These are phyloP conservation scores for Suhomyces panamericanus DNA, from an alignment of 1,139 yeast genomes.

Conservation along the genomic window DNA sequence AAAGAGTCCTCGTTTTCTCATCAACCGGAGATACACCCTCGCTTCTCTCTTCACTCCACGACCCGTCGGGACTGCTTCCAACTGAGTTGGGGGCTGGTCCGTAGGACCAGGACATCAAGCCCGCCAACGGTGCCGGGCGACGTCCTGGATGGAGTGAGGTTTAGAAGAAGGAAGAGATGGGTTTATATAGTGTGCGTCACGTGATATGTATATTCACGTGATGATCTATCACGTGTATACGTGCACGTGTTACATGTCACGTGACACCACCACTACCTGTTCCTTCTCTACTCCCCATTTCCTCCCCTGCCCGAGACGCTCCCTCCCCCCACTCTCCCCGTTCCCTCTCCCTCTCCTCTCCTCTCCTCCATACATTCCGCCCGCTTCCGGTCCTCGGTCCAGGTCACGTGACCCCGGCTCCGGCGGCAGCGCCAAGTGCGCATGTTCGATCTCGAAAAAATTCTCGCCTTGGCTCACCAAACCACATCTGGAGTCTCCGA, in stretches of 20 bases:
- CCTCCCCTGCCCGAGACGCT: neutral
- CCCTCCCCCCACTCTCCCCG: neutral
- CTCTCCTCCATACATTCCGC: neutral
- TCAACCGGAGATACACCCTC: constrained; percentile 53
- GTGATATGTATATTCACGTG: neutral
- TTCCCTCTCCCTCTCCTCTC: neutral
- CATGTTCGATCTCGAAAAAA: neutral
- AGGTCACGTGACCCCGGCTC: neutral
- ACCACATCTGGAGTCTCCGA: too few relatives aligned
- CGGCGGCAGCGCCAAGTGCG: neutral
- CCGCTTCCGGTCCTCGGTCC: too few relatives aligned
- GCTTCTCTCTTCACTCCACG: constrained; percentile 29
- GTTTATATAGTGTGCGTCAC: constrained; percentile 3
- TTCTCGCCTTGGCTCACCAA: too few relatives aligned
- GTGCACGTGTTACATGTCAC: neutral
- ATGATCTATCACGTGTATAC: too few relatives aligned
- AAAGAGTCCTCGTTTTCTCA: constrained; percentile 42
- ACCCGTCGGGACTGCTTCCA: constrained; percentile 8
- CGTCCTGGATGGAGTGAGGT: constrained; percentile 36
- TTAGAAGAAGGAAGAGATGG: neutral
- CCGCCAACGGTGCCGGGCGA: constrained; percentile 27
- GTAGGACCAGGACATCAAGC: constrained; percentile 37
- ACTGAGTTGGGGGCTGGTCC: constrained; percentile 13
- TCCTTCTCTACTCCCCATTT: neutral
- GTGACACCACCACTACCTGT: too few relatives aligned